Evolutionary conservation across 2,329 filamentous ascomycete species (phyloP), one percentile per base, ranked within the genome.

Genomic region (Xylariomycetidae sp.): DNA sequence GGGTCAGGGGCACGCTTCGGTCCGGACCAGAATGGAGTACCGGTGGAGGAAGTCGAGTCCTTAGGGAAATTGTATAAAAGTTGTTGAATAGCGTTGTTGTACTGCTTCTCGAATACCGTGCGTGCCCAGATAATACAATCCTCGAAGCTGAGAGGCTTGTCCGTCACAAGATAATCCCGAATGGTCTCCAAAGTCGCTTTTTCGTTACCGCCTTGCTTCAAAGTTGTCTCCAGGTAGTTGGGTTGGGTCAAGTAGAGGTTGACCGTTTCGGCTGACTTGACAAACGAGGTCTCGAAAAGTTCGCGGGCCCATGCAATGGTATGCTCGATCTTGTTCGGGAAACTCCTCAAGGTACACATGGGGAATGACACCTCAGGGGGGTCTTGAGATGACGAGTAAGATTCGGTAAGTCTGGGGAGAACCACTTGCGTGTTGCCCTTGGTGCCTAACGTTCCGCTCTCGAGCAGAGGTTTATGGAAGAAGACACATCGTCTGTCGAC

Each of bases 351-450:
- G 5, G 92, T 97, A 62, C 92, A 98, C 89, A 97, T 97, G 1
- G 92, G 92, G 74, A 98, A 97, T 1, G 92, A 94, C 67, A 96
- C 88, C 72, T 98, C 94, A 0, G 92, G 92, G 1, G 92, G 92
- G 59, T 98, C 94, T 59, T 96, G 90, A 14, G 92, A 97, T 53
- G 82, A 88, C 1, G 92, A 96, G 68, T 98, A 98, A 1, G 92
- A 97, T 63, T 98, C 94, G 1, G 92, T 97, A 44, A 96, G 67
- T 49, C 80, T 77, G 9, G 92, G 94, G 37, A 98, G 74, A 30
- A 98, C 81, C 39, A 98, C 92, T 57, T 98, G 92, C 6, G 88
- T 95, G 67, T 98, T 98, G 54, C 92, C 92, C 72, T 98, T 98
- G 38, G 94, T 97, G 32, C 92, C 92, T n/a, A 98, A 77, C 22